Evolutionary conservation across 345 rosid genomes (phyloP), one percentile per base, ranked within the genome.

Genomic region (Lenwebbia sp.): DNA sequence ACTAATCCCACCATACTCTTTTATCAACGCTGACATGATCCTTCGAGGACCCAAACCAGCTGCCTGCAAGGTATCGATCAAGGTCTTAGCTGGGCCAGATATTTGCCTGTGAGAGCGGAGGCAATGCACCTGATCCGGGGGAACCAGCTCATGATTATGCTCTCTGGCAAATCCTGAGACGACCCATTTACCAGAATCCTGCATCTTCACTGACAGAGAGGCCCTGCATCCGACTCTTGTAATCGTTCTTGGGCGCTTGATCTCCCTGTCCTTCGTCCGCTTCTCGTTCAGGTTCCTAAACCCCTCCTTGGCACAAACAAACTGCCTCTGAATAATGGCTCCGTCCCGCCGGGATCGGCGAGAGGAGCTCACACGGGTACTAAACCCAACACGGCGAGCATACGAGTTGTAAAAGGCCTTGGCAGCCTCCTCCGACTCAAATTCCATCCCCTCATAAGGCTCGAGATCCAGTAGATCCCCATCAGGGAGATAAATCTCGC

Each of bases 401-500:
- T 92, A 92, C 7, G 91, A 90, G 78, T 92, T 91, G 88, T 92
- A 92, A 82, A 92, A 92, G 85, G 92, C 92, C 86, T 92, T 92
- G 85, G 94, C 92, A 49, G 92, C 92, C 88, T 91, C 94, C 84
- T 92, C 94, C 5, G 94, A 92, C 88, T 92, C 94, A 15, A 92
- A 91, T 76, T 91, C 92, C 94, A 92, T 90, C 70, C 94, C 92
- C 90, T 92, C 92, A 41, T 74, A 92, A 44, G 94, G 94, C 86
- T 92, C 94, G 12, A 92, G 92, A 83, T 92, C 92, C 83, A 84
- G 62, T 23, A 90, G 86, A 85, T 92, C 91, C 40, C 90, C 92
- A 50, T 91, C 92, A 14, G 90, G 90, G 56, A 89, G 89, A 82
- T 65, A 91, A 54, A 89, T 78, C 40, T 88, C 91, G 52, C 88